Evolutionary conservation across 2,329 filamentous ascomycete genomes (phyloP), one percentile per base, ranked within the genome.

Genomic region (Mariannaea sp.): DNA sequence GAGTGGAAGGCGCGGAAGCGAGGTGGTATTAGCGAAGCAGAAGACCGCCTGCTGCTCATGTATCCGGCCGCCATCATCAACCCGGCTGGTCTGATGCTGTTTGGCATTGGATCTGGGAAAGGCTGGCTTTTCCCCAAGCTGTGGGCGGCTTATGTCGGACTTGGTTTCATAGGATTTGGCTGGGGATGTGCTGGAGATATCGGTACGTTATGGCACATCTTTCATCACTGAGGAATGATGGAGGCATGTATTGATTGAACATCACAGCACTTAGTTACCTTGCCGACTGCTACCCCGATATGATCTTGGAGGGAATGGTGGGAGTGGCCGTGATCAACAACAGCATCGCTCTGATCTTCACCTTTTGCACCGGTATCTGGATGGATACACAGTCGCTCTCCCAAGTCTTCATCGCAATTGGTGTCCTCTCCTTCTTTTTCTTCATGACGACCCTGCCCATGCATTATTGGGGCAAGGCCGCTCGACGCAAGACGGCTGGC

Each of bases 311-410:
- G 19, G 50, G 50, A 19, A 53, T 53, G 50, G 50, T 53, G 29
- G 50, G 50, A 5, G 50, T 53, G 6, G 50, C 50, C n/a, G 50
- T 53, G 12, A 53, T 53, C 7, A 53, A 53, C 29, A 53, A 53
- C 43, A 53, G 50, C 8, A 53, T 53, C 43, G 50, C 50, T 20
- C 29, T 53, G 7, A 48, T 53, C 36, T 53, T 53, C 16, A 53
- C 50, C 16, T 53, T 53, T 27, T 53, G 50, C 29, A 53, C 50
- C 1, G 50, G 50, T 8, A 53, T 53, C 12, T 53, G 50, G 50
- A 53, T 53, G 50, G 50, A 48, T 10, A 53, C 50, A 2, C 50
- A 53, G 26, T 48, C 50, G 5, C 43, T 53, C 6, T 36, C 50
- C 5, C 50, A 53, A 9, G 50, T 53, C 5, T 53, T 53, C n/a